Evolutionary conservation across 345 rosid genomes (phyloP), one percentile per base, ranked within the genome.

Genomic region (Heritiera littoralis): DNA sequence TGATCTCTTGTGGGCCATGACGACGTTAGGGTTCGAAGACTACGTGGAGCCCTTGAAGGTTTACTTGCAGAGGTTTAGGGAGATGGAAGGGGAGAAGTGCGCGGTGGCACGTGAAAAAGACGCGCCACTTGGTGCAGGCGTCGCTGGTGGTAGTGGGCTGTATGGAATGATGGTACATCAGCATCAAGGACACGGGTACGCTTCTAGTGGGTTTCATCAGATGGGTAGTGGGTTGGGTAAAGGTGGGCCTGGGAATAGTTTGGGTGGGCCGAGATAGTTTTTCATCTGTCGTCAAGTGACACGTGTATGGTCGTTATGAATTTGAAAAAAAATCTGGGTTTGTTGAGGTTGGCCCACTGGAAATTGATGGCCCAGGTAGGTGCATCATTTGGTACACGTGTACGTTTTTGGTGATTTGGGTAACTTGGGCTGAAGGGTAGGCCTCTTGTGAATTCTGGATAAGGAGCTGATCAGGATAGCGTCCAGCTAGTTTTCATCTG

Each of bases 1-100:
- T 66, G 91, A 89, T 83, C 89, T 89, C 8, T 78, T 89, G 43
- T 89, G 92, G 92, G 89, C 92, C 64, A 89, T 89, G 90, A 87
- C 92, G 13, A 89, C 92, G 60, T 79, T 89, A 17, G 92, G 92
- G 46, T 89, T 89, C 72, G 90, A 89, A 78, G 90, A 89, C 51
- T 89, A 87, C 74, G 90, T 89, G 61, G 90, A 87, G 55, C 90
- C 92, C 1, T 58, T 89, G 74, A 89, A 86, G 86, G 79, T 81
- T 35, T 89, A 89, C 83, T 79, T 89, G 72, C 87, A 86, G 81
- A 85, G 83, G 86, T 87, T 81, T 64, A 78, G 92, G 63, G 92
- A 87, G 84, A 77, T 87, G 82, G 92, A 89, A 68, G 90, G 92
- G 6, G 92, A 89, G 86, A 89, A 86, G 80, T 80, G 78, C 12